These are phyloP conservation scores for Picea mariana DNA, from an alignment of 83 land plant species.

Conservation along the genomic window DNA sequence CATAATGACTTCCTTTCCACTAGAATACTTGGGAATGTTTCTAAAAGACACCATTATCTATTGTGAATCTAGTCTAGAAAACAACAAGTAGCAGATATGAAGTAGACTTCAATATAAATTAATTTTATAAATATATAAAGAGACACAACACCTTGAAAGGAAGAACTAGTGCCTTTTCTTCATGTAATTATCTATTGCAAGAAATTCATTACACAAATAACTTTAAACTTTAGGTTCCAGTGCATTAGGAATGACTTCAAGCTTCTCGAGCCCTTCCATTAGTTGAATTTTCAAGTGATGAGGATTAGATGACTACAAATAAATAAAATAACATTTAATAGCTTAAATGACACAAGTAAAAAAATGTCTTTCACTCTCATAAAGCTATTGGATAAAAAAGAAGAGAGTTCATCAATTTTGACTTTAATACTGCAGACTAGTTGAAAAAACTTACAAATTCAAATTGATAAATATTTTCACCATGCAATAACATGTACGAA, in stretches of 20 bases:
- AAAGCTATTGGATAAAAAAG: not conserved
- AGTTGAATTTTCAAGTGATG: slow-evolving; percentile 55
- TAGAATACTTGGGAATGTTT: slow-evolving; percentile 34
- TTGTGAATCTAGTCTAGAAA: not conserved
- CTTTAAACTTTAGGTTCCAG: slow-evolving; percentile 54
- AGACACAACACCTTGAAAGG: slow-evolving; percentile 6
- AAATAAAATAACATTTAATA: not conserved
- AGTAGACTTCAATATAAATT: not conserved
- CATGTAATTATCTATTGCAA: slow-evolving; percentile 29
- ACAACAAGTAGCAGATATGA: not conserved
- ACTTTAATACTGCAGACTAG: slow-evolving; percentile 26
- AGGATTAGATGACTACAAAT: slow-evolving; percentile 45
- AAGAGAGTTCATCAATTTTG: slow-evolving; percentile 16
- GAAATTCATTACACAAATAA: slow-evolving; percentile 50
- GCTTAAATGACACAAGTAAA: not conserved
- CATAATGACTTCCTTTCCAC: slow-evolving; percentile 36
- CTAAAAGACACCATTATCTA: slow-evolving; percentile 33
- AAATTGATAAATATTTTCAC: slow-evolving; percentile 78
- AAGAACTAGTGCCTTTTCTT: slow-evolving; percentile 37
- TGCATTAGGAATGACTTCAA: slow-evolving; percentile 56
- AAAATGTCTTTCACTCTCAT: not conserved
- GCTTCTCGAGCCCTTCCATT: slow-evolving; percentile 65
- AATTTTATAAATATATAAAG: not conserved
- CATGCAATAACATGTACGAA: slow-evolving; percentile 75
- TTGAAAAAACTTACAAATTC: slow-evolving; percentile 56